A percentile compares a stretch with the other conserved stretches of the same genome.
Evolutionary conservation across 768 basidiomycete genomes (phyloP).

Genomic region (Lanmaoa pseudosensibilis): DNA sequence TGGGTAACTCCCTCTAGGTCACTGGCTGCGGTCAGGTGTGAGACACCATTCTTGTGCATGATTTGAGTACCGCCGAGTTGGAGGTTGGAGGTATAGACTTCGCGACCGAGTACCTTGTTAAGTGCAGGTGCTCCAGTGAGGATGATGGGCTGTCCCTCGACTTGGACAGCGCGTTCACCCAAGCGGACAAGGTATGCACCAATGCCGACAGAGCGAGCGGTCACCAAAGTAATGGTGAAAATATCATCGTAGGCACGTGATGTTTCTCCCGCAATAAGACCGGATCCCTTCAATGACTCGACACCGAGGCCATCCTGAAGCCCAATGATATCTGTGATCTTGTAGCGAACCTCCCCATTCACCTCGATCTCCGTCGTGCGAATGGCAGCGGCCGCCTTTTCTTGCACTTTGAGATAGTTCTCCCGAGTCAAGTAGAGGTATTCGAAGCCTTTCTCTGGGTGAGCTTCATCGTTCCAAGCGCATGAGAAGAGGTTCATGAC

Average conservation of each 20-base stretch:
- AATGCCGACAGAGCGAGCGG: constrained; percentile 97
- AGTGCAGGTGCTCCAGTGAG: constrained; percentile 95
- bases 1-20: constrained; percentile 94
- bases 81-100: constrained; percentile 97
- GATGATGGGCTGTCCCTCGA: constrained; percentile 99
- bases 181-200: constrained; percentile 98
- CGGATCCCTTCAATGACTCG: constrained; percentile 93
- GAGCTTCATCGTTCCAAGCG: constrained; percentile 80
- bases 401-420: constrained; percentile 84
- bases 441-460: constrained; percentile 93
- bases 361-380: constrained; percentile 83
- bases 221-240: constrained; percentile 98
- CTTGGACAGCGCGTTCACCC: constrained; percentile 96
- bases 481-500: constrained; percentile 82
- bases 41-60: constrained; percentile 99
- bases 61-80: constrained; percentile 99
- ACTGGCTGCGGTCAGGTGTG: constrained; percentile 91
- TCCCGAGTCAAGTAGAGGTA: constrained; percentile 96
- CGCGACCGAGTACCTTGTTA: constrained; percentile 98
- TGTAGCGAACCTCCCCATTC: constrained; percentile 84
- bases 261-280: constrained; percentile 97
- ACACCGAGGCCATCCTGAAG: constrained; percentile 97
- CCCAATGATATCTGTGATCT: constrained; percentile 95
- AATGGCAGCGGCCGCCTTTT: constrained; percentile 77
- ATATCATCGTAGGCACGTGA: constrained; percentile 99